Conservation (phyloP, 176 grass and related monocot species). For the Poa annua region DNA sequence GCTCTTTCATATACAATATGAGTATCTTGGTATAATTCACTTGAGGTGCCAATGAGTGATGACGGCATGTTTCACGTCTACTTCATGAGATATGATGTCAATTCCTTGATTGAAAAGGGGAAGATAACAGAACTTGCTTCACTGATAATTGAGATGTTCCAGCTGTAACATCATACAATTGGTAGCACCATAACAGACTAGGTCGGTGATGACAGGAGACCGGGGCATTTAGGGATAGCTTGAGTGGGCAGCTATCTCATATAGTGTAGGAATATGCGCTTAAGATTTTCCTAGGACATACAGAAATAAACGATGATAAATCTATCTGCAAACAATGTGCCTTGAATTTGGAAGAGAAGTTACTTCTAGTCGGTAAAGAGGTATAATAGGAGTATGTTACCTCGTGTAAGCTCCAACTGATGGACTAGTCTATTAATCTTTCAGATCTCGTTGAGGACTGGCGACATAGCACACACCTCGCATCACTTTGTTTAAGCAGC, state of each 20-base stretch:
- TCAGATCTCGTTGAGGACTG: neutral
- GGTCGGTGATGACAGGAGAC: neutral
- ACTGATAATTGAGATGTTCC: neutral
- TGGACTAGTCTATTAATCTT: slow-evolving; percentile 6
- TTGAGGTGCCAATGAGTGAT: slow-evolving; percentile 11
- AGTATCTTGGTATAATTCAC: neutral
- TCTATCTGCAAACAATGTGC: neutral
- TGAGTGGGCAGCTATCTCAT: neutral
- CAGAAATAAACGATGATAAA: neutral
- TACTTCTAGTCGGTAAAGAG: slow-evolving; percentile 16
- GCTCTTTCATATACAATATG: slow-evolving; percentile 1
- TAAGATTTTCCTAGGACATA: slow-evolving; percentile 22
- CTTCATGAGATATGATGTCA: slow-evolving; percentile 1
- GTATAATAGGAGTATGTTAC: slow-evolving; percentile 18
- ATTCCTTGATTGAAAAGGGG: slow-evolving; percentile 9
- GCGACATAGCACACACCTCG: neutral
- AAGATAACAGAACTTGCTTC: neutral
- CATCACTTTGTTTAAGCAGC: slow-evolving; percentile 26
- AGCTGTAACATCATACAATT: neutral
- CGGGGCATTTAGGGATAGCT: neutral
- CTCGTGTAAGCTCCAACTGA: slow-evolving; percentile 30
- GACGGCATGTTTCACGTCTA: neutral
- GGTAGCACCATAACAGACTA: neutral
- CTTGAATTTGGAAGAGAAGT: neutral
- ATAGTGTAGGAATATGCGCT: slow-evolving; percentile 18